Conservation (phyloP, 2,329 filamentous ascomycete species). For the Claviceps digitariae region DNA sequence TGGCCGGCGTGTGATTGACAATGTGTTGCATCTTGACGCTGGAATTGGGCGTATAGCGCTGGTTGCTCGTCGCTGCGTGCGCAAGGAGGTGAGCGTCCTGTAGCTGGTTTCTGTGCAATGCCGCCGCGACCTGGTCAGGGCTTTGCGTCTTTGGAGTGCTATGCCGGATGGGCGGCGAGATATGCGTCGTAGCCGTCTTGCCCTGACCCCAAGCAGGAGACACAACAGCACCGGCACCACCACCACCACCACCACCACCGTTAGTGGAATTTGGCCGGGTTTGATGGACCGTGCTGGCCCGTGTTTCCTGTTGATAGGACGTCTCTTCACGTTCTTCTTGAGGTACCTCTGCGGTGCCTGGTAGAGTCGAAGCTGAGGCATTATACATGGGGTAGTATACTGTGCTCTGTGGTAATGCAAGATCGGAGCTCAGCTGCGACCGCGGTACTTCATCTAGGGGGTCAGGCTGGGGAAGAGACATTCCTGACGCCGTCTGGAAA, state of each 20-base stretch:
- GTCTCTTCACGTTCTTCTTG: neutral
- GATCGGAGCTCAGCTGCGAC: neutral
- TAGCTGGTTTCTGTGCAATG: slow-evolving; percentile 3
- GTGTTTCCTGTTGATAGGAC: neutral
- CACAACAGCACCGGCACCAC: neutral
- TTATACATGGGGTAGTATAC: slow-evolving; percentile 9
- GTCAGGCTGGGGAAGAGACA: slow-evolving; percentile 14
- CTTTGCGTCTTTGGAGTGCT: neutral
- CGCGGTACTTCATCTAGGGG: slow-evolving; percentile 2
- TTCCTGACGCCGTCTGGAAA: slow-evolving; percentile 15
- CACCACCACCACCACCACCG: neutral
- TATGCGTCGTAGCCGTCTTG: neutral
- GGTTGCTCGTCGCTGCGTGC: slow-evolving; percentile 5
- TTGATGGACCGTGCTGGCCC: neutral
- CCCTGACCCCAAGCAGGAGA: slow-evolving; percentile 1
- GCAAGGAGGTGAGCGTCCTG: slow-evolving; percentile 5
- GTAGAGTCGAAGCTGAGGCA: neutral
- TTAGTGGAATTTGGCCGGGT: neutral
- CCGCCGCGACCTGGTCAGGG: neutral
- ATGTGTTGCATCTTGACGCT: slow-evolving; percentile 12
- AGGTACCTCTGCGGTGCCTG: neutral
- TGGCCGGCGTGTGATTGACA: slow-evolving; percentile 11
- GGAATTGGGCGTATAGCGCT: slow-evolving; percentile 14
- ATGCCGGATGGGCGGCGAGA: slow-evolving; percentile 1
- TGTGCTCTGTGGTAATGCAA: slow-evolving; percentile 10